Conservation (phyloP, 345 rosid species). For the Citrus glauca region DNA sequence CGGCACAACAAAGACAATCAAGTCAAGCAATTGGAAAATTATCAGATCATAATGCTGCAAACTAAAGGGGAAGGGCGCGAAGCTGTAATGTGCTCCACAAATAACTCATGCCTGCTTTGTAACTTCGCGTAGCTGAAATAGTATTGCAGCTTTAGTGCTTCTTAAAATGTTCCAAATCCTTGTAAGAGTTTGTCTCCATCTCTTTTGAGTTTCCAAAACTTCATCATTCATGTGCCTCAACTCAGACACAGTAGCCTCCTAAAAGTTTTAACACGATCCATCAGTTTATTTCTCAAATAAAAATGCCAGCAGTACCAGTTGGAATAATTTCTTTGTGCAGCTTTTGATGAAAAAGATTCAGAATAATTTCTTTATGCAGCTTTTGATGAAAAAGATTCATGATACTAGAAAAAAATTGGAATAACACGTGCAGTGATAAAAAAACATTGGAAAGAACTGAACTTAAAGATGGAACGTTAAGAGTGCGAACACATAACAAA, state of each 20-base stretch:
- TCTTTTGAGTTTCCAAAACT: constrained; percentile 56
- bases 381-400: neutral
- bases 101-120: too few species aligned
- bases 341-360: neutral
- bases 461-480: neutral
- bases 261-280: constrained; percentile 24
- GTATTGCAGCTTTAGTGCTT: constrained; percentile 76
- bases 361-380: too few species aligned
- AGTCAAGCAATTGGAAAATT: constrained; percentile 4
- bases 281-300: constrained; percentile 17
- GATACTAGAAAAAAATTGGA: neutral
- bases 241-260: constrained; percentile 74
- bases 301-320: neutral
- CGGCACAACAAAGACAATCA: constrained; percentile 25
- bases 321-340: neutral
- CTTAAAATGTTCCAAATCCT: constrained; percentile 65
- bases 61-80: neutral
- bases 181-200: constrained; percentile 1
- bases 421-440: neutral
- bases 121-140: constrained; percentile 10
- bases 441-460: neutral
- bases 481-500: neutral
- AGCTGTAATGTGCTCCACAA: too few species aligned
- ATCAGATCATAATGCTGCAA: neutral
- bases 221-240: constrained; percentile 66